Conservation (phyloP, 1,284 basidiomycete species). For the Trichosporon sp. region DNA sequence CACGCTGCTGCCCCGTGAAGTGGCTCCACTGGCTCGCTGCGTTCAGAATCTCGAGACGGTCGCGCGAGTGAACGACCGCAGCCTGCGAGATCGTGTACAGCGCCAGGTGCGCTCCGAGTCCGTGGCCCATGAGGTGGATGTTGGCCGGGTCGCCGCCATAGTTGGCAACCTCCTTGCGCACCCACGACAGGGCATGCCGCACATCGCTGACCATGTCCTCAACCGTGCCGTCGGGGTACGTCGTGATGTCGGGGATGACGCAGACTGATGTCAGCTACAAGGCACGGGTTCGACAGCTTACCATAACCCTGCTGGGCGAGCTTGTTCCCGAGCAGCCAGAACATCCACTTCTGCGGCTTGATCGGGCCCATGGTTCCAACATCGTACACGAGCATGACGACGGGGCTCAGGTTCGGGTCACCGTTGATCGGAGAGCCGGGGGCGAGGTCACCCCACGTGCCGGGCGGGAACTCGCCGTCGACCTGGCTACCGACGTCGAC, state of each 20-base stretch:
- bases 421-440: slow-evolving; percentile 28
- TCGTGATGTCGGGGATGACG: slow-evolving; percentile 37
- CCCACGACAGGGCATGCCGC: slow-evolving; percentile 34
- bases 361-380: slow-evolving; percentile 36
- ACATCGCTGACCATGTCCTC: slow-evolving; percentile 36
- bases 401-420: slow-evolving; percentile 25
- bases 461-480: slow-evolving; percentile 28
- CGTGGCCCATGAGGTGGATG: slow-evolving; percentile 54
- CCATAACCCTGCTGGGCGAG: slow-evolving; percentile 39
- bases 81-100: slow-evolving; percentile 49
- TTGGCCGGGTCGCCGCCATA: slow-evolving; percentile 50
- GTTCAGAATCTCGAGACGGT: slow-evolving; percentile 34
- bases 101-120: slow-evolving; percentile 53
- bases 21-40: slow-evolving; percentile 29
- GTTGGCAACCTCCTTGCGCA: slow-evolving; percentile 26
- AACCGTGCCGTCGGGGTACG: slow-evolving; percentile 35
- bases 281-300: slow-evolving; percentile 16
- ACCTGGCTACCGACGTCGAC: slow-evolving; percentile 28
- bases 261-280: slow-evolving; percentile 25
- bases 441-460: slow-evolving; percentile 27
- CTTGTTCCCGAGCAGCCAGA: slow-evolving; percentile 33
- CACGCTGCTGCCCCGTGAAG: slow-evolving; percentile 22
- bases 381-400: slow-evolving; percentile 39
- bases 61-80: slow-evolving; percentile 38
- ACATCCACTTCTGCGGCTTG: slow-evolving; percentile 34